Evolutionary conservation across 2,329 filamentous ascomycete genomes (phyloP), one percentile per base, ranked within the genome.

Genomic region (Lomentospora prolificans): DNA sequence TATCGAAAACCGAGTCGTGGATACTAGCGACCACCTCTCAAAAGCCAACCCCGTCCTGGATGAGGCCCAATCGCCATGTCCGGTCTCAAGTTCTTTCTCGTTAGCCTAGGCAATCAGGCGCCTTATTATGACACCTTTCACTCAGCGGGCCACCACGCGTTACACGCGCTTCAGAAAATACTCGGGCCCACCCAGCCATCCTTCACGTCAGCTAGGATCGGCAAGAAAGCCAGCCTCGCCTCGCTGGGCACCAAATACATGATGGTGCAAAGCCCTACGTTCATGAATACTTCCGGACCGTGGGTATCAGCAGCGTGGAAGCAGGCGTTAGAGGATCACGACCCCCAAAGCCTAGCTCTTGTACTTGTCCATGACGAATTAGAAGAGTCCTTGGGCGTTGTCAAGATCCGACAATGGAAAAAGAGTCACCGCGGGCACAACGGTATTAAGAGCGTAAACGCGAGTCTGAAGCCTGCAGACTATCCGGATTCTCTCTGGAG

Each of bases 351-450:
- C 65, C 59, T 61, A 62, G 54, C 63, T 12, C 69, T 99, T 14
- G 82, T 97, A 0, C 73, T 97, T 10, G 74, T 97, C 19, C 90
- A 97, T 67, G 92, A 97, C 67, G 92, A 97, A 67, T 71, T 97
- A 31, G 91, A 96, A 64, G 76, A 80, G 44, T 73, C 78, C 2
- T 65, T 90, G 2, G 90, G 90, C 0, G 76, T 78, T 33, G 77
- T 95, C 12, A 81, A 75, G 51, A 74, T 89, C 4, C 79, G 79
- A 56, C 75, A 76, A 24, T 89, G 86, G 66, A 75, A 77, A 2
- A 69, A 76, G 55, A 89, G 86, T 64, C 75, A 82, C 36, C 77
- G 80, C 8, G 88, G 88, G 0, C 88, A 92, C 68, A 89, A 90
- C 62, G 88, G 88, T 1, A 67, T 92, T 62, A 87, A 84, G 67